Evolutionary conservation across 2,329 filamentous ascomycete genomes (phyloP).

Genomic region (Hymenoscyphus linearis): DNA sequence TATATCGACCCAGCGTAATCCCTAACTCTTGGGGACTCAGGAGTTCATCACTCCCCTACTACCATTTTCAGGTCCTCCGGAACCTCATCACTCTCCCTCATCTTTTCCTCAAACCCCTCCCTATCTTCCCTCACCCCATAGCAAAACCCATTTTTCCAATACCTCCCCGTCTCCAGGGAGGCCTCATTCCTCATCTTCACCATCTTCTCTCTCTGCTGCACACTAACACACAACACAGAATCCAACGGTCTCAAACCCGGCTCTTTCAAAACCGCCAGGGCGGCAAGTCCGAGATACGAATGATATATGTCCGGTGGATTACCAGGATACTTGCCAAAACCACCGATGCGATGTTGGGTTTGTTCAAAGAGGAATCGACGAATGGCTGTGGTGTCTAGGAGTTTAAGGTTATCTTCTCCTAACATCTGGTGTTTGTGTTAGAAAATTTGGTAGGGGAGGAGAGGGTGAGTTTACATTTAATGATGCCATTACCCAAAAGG

Average conservation of each 20-base stretch:
- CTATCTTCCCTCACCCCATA: not conserved
- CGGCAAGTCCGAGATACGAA: conserved; percentile 79
- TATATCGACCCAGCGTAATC: not conserved
- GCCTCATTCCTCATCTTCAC: conserved; percentile 25
- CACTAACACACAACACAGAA: conserved; percentile 68
- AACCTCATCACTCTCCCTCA: not conserved
- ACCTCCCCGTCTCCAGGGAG: not conserved
- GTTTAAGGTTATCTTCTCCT: conserved; percentile 39
- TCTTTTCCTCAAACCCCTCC: not conserved
- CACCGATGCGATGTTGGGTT: conserved; percentile 81
- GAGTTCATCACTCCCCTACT: not conserved
- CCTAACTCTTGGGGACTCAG: not conserved
- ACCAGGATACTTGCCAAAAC: conserved; percentile 69
- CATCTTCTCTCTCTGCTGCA: conserved; percentile 48
- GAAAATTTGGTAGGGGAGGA: not conserved
- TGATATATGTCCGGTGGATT: conserved; percentile 77
- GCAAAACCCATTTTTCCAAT: not conserved
- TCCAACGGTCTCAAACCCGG: conserved; percentile 66
- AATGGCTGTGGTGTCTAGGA: conserved; percentile 56
- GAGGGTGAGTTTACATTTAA: conserved; percentile 36
- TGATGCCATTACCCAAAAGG: conserved; percentile 81
- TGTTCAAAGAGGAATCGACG: conserved; percentile 78
- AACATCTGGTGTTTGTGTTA: conserved; percentile 44
- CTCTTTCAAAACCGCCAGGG: conserved; percentile 69
- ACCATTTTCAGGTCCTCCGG: not conserved